phyloP scores from a whole-genome alignment of 306 rosid genomes.

The Trifolium subterraneum region DNA sequence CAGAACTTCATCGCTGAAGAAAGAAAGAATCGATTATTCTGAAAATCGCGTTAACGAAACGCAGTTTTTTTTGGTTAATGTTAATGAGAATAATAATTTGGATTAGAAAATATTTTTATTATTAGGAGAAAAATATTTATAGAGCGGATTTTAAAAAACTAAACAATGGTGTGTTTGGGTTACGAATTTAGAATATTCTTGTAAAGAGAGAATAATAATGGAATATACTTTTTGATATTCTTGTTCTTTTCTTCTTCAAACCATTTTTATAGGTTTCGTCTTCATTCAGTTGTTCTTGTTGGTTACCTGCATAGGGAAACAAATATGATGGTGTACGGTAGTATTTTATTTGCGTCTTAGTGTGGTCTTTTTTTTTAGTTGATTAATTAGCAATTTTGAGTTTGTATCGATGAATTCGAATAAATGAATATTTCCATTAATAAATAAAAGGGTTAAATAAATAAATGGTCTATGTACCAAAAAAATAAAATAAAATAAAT shows the following conservation, averaged over 20 bases:
- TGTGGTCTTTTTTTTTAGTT: too few species aligned
- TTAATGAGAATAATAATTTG: not conserved
- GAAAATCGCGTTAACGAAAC: constrained; percentile 1
- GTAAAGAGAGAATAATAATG: not conserved
- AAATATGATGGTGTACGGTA: too few species aligned
- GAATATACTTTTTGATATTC: constrained; percentile 11
- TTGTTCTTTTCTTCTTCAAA: not conserved
- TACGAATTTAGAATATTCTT: constrained; percentile 20
- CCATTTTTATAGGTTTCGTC: not conserved
- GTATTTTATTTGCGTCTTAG: too few species aligned
- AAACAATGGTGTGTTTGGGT: constrained; percentile 8
- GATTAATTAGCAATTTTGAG: too few species aligned
- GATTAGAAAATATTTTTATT: not conserved
- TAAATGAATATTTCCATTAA: too few species aligned
- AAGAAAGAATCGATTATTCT: not conserved
- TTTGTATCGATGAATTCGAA: too few species aligned
- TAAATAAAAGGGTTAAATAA: too few species aligned
- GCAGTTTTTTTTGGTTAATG: constrained; percentile 1
- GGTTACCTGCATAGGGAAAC: too few species aligned
- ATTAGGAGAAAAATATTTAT: not conserved
- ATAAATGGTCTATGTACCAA: too few species aligned
- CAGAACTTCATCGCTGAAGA: constrained; percentile 71
- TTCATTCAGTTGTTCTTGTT: not conserved
- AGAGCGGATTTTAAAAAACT: not conserved
- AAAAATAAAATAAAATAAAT: too few species aligned